A percentile compares a stretch with the other conserved stretches of the same genome.
Conservation (phyloP, 441 rosid genomes). For the Adansonia rubrostipa region DNA sequence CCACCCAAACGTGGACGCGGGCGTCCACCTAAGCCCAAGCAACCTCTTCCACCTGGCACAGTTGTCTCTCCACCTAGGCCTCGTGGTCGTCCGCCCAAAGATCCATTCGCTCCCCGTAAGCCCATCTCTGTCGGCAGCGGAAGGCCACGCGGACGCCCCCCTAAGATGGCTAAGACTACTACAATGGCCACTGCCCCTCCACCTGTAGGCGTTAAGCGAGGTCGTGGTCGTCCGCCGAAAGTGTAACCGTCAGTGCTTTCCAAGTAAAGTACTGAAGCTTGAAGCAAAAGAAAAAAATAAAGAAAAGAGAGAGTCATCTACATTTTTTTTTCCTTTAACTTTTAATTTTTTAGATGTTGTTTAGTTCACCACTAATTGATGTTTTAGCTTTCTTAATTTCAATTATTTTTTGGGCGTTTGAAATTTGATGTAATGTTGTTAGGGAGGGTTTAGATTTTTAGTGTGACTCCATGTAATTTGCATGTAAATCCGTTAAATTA, state of each 20-base stretch:
- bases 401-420: neutral
- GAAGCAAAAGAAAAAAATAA: neutral
- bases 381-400: constrained; percentile 23
- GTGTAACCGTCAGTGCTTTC: constrained; percentile 25
- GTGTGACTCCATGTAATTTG: neutral
- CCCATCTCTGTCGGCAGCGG: constrained; percentile 34
- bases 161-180: constrained; percentile 50
- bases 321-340: constrained; percentile 1
- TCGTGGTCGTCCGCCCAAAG: constrained; percentile 75
- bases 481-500: constrained; percentile 14
- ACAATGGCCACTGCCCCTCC: constrained; percentile 24
- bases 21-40: constrained; percentile 70
- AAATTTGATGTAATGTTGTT: constrained; percentile 18
- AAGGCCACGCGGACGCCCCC: constrained; percentile 73
- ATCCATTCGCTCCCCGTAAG: constrained; percentile 40
- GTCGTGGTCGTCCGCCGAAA: constrained; percentile 66
- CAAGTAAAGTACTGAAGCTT: neutral
- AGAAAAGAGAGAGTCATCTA: neutral
- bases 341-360: constrained; percentile 30
- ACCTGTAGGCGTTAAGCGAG: constrained; percentile 45
- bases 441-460: neutral
- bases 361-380: constrained; percentile 39
- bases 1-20: constrained; percentile 85
- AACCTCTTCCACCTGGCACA: constrained; percentile 35
- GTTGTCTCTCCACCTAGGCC: constrained; percentile 50